phyloP scores from a whole-genome alignment of 2,329 filamentous ascomycete species.

The Alternaria postmessia region DNA sequence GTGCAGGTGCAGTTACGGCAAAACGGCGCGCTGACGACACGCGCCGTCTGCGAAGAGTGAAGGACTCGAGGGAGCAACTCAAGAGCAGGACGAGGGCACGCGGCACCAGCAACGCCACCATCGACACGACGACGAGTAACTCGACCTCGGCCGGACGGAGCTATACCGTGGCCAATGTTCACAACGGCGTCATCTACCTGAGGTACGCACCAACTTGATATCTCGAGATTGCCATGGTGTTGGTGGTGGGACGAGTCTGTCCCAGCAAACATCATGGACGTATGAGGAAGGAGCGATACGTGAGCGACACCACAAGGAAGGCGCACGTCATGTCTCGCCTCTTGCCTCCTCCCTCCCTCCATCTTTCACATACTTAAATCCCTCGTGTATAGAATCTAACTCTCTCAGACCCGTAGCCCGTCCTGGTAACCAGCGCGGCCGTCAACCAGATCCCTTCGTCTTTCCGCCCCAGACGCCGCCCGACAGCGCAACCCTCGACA shows the following conservation, averaged over 20 bases:
- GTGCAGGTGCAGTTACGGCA: conserved; percentile 31
- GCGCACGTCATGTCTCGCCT: conserved; percentile 3
- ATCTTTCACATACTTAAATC: background rate
- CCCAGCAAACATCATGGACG: background rate
- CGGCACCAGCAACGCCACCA: conserved; percentile 44
- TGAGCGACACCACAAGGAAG: background rate
- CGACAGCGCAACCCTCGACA: conserved; percentile 47
- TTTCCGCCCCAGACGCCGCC: conserved; percentile 51
- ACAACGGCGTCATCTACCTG: conserved; percentile 58
- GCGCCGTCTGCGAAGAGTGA: conserved; percentile 46
- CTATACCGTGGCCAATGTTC: conserved; percentile 59
- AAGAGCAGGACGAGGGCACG: conserved; percentile 43
- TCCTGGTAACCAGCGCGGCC: conserved; percentile 45
- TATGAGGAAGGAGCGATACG: background rate
- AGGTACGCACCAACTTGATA: conserved; percentile 45
- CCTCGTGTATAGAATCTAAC: conserved; percentile 20
- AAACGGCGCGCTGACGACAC: conserved; percentile 41
- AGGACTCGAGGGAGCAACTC: conserved; percentile 50
- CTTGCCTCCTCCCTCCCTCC: background rate
- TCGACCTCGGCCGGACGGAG: conserved; percentile 47
- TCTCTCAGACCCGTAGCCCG: conserved; percentile 47
- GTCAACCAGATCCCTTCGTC: conserved; percentile 47
- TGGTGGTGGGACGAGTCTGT: conserved; percentile 1
- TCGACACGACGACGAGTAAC: conserved; percentile 38
- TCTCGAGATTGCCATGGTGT: background rate